Conservation (phyloP, 345 rosid genomes). For the Linum usitatissimum region DNA sequence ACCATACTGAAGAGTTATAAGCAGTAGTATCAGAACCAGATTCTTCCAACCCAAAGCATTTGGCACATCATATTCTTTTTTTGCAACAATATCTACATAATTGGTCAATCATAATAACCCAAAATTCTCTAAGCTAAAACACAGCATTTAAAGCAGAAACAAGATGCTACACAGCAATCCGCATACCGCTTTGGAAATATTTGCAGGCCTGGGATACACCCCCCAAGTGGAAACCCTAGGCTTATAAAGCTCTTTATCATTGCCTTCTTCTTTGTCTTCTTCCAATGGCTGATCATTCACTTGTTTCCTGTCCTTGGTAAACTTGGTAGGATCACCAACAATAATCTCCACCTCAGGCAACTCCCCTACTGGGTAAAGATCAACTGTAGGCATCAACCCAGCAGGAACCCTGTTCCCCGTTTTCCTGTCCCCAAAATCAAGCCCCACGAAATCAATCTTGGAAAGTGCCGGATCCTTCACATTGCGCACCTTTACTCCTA, state of each 20-base stretch:
- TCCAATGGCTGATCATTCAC: constrained; percentile 19
- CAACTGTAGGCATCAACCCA: constrained; percentile 52
- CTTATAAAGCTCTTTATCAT: constrained; percentile 40
- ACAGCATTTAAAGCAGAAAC: neutral
- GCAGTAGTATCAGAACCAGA: constrained; percentile 12
- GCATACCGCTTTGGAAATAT: constrained; percentile 68
- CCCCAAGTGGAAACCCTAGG: constrained; percentile 95
- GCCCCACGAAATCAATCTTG: constrained; percentile 67
- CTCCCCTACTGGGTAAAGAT: constrained; percentile 49
- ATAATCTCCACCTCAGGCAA: constrained; percentile 76
- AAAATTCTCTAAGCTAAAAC: neutral
- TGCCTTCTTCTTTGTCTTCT: constrained; percentile 8
- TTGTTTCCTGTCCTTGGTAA: constrained; percentile 19
- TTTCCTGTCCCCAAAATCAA: constrained; percentile 73
- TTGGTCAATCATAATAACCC: constrained; percentile 2
- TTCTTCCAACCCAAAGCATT: neutral
- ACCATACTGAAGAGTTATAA: constrained; percentile 44
- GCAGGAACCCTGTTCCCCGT: constrained; percentile 59
- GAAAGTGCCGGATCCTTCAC: constrained; percentile 32
- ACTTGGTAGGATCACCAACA: constrained; percentile 62
- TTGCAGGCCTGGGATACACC: constrained; percentile 75
- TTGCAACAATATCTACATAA: neutral
- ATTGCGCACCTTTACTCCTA: constrained; percentile 31
- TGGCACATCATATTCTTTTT: neutral
- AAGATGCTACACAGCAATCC: neutral